Evolutionary conservation across 2,329 filamentous ascomycete genomes (phyloP), one percentile per base, ranked within the genome.

Genomic region (Claviceps humidiphila): DNA sequence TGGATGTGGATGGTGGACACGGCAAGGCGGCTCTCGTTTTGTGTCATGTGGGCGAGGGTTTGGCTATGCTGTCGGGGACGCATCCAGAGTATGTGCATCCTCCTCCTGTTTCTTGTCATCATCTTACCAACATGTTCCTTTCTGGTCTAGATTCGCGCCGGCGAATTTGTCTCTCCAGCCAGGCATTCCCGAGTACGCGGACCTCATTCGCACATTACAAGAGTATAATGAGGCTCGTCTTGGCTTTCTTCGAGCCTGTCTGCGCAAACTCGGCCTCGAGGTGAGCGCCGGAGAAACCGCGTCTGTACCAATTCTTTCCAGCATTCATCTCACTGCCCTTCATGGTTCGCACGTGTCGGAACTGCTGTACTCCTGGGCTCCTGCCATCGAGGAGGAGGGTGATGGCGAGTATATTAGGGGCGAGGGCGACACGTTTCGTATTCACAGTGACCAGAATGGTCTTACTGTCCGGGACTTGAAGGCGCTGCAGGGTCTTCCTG

Each of bases 21-120:
- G 81, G 80, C 1, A 77, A 81, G 37, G 89, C 90, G 1, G 91
- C 93, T 0, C 75, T 94, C 3, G 80, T 98, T 0, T 88, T 89
- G 62, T 87, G 89, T 61, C 86, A 83, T 56, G 77, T 95, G 45
- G 90, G 89, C 0, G 79, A 89, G 45, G 93, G 93, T 1, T 80
- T 79, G 41, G 88, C 81, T 1, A 69, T 97, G 5, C 68, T 98
- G 17, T 94, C 87, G 0, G 89, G 90, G 0, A 87, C 89, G 41
- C 93, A 98, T 74, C 91, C 91, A 50, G 93, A 98, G 87, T 94
- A 55, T 50, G 68, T 59, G 13, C 40, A 13, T 42, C 17, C 1
- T 13, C 40, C 17, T 42, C 17, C 20, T 22, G 2, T 5, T 42
- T 43, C 41, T 16, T 11, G 13, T 24, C 1, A 43, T 16, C 8